phyloP scores from a whole-genome alignment of 176 grass and related monocot species.

The Triticum urartu region DNA sequence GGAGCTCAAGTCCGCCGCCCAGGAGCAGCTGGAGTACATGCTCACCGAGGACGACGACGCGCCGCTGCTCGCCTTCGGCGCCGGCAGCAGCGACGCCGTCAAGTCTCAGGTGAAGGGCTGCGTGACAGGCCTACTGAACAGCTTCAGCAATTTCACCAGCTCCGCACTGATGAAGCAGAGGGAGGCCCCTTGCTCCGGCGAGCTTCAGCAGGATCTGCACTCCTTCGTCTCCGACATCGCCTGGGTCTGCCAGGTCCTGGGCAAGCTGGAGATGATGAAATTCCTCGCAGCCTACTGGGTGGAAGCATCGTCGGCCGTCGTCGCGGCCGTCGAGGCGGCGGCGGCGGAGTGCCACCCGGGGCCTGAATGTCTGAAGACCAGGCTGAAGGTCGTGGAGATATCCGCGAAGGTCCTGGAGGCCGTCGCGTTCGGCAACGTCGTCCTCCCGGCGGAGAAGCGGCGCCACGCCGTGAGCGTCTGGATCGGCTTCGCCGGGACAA shows the following conservation, averaged over 20 bases:
- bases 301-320: slow-evolving; percentile 38
- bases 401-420: slow-evolving; percentile 71
- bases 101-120: slow-evolving; percentile 62
- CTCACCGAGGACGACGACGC: slow-evolving; percentile 93
- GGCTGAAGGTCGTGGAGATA: slow-evolving; percentile 70
- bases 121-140: slow-evolving; percentile 36
- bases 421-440: slow-evolving; percentile 59
- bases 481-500: slow-evolving; percentile 49
- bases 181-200: not conserved
- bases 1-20: slow-evolving; percentile 72
- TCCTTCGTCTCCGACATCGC: slow-evolving; percentile 59
- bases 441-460: slow-evolving; percentile 51
- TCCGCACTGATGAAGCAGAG: slow-evolving; percentile 18
- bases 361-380: slow-evolving; percentile 32
- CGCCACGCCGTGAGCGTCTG: slow-evolving; percentile 56
- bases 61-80: slow-evolving; percentile 52
- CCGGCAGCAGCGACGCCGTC: slow-evolving; percentile 19
- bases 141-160: slow-evolving; percentile 45
- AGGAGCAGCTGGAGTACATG: slow-evolving; percentile 94
- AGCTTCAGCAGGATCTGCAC: slow-evolving; percentile 34
- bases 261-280: slow-evolving; percentile 95
- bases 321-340: slow-evolving; percentile 10
- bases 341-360: not conserved
- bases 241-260: slow-evolving; percentile 75
- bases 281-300: slow-evolving; percentile 63